Percentiles rank a stretch among this genome's conserved stretches.
Conservation (phyloP, 1,139 yeast species). For the Chernovozyma aurita region DNA sequence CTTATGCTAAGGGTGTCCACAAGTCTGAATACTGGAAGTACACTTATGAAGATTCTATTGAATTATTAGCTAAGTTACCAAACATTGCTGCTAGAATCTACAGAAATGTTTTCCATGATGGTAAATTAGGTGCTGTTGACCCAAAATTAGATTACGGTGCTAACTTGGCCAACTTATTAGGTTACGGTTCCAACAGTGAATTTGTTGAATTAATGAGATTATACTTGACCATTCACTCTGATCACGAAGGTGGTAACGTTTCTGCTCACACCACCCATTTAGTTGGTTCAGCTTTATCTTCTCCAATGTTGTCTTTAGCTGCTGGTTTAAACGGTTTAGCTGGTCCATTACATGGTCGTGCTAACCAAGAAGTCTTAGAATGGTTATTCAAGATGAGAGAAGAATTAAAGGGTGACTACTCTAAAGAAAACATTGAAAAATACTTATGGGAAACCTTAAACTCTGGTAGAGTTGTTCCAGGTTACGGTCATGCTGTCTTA, state of each 20-base stretch:
- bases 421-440: constrained; percentile 73
- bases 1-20: constrained; percentile 84
- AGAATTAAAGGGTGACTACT: constrained; percentile 67
- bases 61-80: constrained; percentile 88
- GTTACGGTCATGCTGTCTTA: constrained; percentile 95
- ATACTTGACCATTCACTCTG: constrained; percentile 92
- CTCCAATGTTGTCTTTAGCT: constrained; percentile 87
- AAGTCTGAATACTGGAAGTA: constrained; percentile 90
- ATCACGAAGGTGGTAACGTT: constrained; percentile 98
- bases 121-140: constrained; percentile 71
- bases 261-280: constrained; percentile 97
- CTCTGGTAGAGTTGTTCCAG: constrained; percentile 94
- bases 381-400: constrained; percentile 83
- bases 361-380: constrained; percentile 95
- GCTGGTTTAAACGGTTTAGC: constrained; percentile 97
- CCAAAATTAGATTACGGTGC: constrained; percentile 84
- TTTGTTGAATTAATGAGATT: constrained; percentile 89
- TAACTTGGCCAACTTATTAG: constrained; percentile 80
- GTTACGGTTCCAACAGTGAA: constrained; percentile 74
- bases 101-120: constrained; percentile 85
- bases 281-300: constrained; percentile 92
- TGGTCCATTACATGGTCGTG: constrained; percentile 97
- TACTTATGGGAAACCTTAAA: constrained; percentile 90
- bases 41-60: constrained; percentile 86
- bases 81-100: constrained; percentile 90